Evolutionary conservation across 345 rosid genomes (phyloP), one percentile per base, ranked within the genome.

Genomic region (Bruguiera sexangula): DNA sequence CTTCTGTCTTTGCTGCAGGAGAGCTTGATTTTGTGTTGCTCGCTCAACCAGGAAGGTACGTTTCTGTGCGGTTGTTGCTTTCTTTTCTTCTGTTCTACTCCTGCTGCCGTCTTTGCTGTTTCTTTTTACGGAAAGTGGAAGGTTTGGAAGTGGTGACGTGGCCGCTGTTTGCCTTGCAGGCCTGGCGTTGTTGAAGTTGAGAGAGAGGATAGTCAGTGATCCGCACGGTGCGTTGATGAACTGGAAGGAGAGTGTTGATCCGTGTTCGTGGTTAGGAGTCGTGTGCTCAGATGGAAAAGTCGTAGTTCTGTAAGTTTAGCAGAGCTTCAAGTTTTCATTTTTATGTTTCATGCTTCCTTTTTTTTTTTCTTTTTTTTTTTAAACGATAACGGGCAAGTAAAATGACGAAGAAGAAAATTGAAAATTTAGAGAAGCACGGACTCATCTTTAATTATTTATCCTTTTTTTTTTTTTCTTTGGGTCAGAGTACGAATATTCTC

Each of bases 161-260:
- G 29, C 56, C 62, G 71, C 60, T 56, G 70, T 26, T 34, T 61
- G 58, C 63, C 77, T 53, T 53, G 55, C 67, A 73, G 76, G 72
- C n/a, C n/a, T 67, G 58, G 72, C 77, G 27, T 66, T 74, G 68
- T 43, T 74, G 63, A 74, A 68, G 68, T 55, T 74, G 59, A 74
- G 31, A 43, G 72, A 62, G 36, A 24, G 68, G 43, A 65, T 74
- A 15, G 69, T 27, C 50, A 62, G 48, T 18, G 77, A 74, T 63
- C 77, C 77, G 34, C 68, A 20, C 68, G 77, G 58, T 26, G 68
- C 60, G 22, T 62, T 74, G 51, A 56, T 1, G 32, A 53, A 62
- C 24, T 74, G 77, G 77, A 62, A 62, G 7, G 62, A 68, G 46
- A 62, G 54, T 29, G 66, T 39, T 36, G 36, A 54, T 74, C 68